These are phyloP conservation scores for Blastocystis hominis DNA, from an alignment of 352 stramenopile genomes.

Conservation along the genomic window DNA sequence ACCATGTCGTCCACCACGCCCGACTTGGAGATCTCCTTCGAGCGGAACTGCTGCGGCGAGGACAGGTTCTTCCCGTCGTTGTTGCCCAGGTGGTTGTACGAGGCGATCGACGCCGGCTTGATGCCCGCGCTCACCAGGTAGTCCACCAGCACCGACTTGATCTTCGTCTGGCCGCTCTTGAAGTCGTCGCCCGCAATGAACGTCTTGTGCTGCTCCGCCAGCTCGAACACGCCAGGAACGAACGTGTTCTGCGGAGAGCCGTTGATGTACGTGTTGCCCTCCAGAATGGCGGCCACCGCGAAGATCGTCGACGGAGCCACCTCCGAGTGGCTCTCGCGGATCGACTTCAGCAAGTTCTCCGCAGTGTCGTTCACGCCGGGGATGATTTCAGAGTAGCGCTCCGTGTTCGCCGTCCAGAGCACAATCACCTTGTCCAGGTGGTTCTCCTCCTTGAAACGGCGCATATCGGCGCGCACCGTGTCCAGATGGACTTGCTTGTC, in stretches of 20 bases:
- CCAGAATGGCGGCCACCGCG: slow-evolving; percentile 90
- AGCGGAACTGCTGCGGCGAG: slow-evolving; percentile 93
- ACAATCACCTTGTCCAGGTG: slow-evolving; percentile 91
- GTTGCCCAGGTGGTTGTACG: slow-evolving; percentile 99
- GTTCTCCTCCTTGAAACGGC: slow-evolving; percentile 86
- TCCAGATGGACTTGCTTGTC: slow-evolving; percentile 80
- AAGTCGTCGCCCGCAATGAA: slow-evolving; percentile 98
- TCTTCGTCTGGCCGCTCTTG: slow-evolving; percentile 98
- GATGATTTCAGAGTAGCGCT: slow-evolving; percentile 90
- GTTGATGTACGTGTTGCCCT: slow-evolving; percentile 98
- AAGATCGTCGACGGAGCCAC: slow-evolving; percentile 92
- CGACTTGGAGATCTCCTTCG: slow-evolving; percentile 98
- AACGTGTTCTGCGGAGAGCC: slow-evolving; percentile 97
- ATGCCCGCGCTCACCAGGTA: slow-evolving; percentile 95
- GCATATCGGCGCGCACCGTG: slow-evolving; percentile 78
- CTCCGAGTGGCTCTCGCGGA: slow-evolving; percentile 80
- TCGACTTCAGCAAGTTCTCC: slow-evolving; percentile 87
- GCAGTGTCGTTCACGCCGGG: slow-evolving; percentile 94
- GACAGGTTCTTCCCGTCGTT: slow-evolving; percentile 99
- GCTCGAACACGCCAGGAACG: slow-evolving; percentile 88
- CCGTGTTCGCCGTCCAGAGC: slow-evolving; percentile 97
- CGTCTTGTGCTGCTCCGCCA: slow-evolving; percentile 81
- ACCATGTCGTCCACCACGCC: slow-evolving; percentile 98
- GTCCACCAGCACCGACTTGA: slow-evolving; percentile 97
- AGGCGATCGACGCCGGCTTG: slow-evolving; percentile 95